A percentile compares a stretch with the other conserved stretches of the same genome.
phyloP scores from a whole-genome alignment of 106 monocot genomes.

The Acorus gramineus region DNA sequence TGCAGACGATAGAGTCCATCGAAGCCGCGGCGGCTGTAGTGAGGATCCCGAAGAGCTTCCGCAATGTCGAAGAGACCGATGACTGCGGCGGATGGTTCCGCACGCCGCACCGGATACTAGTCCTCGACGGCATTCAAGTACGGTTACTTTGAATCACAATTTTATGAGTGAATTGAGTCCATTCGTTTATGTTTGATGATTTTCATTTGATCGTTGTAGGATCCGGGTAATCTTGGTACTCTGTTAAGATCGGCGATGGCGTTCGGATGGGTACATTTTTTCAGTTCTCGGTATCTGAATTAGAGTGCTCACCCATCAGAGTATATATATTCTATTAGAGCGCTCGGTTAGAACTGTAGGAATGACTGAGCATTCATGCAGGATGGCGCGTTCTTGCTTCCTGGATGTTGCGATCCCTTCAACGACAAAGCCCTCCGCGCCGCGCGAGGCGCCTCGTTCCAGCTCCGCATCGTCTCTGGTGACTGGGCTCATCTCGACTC shows the following conservation, averaged over 20 bases:
- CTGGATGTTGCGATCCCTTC: slow-evolving; percentile 88
- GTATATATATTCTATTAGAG: too few species aligned
- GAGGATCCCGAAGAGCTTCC: slow-evolving; percentile 60
- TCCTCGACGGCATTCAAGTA: slow-evolving; percentile 96
- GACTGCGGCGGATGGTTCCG: slow-evolving; percentile 23
- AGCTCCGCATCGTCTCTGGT: slow-evolving; percentile 65
- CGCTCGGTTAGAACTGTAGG: too few species aligned
- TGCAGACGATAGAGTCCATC: slow-evolving; percentile 66
- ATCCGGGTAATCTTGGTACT: slow-evolving; percentile 93
- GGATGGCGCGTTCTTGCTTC: slow-evolving; percentile 84
- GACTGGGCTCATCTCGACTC: slow-evolving; percentile 51
- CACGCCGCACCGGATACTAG: slow-evolving; percentile 53
- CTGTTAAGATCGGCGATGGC: slow-evolving; percentile 80
- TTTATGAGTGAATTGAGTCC: too few species aligned
- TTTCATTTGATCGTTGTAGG: slow-evolving; percentile 29
- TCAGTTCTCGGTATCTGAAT: too few species aligned
- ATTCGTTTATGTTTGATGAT: neutral
- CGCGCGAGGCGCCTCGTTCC: slow-evolving; percentile 86
- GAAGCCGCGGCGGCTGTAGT: slow-evolving; percentile 65
- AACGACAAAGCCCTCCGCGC: slow-evolving; percentile 93
- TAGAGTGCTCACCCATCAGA: too few species aligned
- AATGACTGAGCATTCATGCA: slow-evolving; percentile 10
- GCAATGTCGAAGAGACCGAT: slow-evolving; percentile 19
- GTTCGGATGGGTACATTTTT: slow-evolving; percentile 79
- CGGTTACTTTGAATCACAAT: neutral